Base-by-base conservation (phyloP, 2,329 filamentous ascomycete species). In the Shiraia bambusicola region DNA sequence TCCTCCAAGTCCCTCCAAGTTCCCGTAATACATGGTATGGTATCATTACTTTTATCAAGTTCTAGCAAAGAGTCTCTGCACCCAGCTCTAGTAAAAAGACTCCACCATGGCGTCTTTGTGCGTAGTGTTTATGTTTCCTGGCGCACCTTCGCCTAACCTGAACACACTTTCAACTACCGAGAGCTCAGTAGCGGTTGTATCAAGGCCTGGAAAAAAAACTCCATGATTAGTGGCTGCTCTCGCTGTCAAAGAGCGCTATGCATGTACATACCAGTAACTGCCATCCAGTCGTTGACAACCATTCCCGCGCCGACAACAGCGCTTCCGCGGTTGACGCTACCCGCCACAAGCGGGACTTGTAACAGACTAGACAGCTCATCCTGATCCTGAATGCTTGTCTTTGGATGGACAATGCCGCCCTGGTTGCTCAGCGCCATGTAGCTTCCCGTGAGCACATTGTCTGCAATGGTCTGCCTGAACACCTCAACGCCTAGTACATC, bases 61-160 rank as follows among this genome's bases (percentile, higher is more conserved):
- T 29, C 27, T 14, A 33, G 30, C 16, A 14, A 12, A 16, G 30
- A 28, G 31, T 29, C 39, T 28, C 19, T 4, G 19, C 8, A 4
- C 19, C 4, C 19, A 22, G 8, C 19, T 52, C 79, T 79, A 98
- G 77, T 98, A 98, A 76, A 97, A 98, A 62, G 88, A 95, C 78
- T 98, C 93, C 49, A 98, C 93, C 82, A 98, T 95, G 54, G 90
- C 93, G 70, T 97, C 92, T 81, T 96, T 97, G 77, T 96, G 84
- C 58, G 76, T 84, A 37, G 84, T 87, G 69, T 88, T 88, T 74
- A 92, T 89, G 60, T 81, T 84, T 63, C 82, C 82, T 36, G 89
- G 85, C 6, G 82, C 88, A 59, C 88, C 90, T 76, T 97, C 92
- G 51, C 91, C 91, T 33, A 98, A 77, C 61, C 90, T 83, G 78